Conservation (phyloP, 257 asterid genomes). For the Fraxinus pennsylvanica region DNA sequence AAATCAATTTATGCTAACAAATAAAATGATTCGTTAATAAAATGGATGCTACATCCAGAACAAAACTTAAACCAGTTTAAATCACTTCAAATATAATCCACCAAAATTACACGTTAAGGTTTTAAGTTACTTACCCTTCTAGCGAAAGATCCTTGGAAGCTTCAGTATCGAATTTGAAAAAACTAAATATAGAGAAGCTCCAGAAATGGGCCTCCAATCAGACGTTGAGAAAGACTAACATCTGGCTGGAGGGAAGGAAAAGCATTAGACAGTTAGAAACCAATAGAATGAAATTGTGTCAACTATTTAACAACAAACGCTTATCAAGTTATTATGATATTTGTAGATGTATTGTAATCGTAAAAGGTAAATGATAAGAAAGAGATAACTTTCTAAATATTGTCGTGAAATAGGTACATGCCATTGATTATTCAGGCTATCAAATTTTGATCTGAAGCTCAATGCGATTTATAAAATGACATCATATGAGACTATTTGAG, state of each 20-base stretch:
- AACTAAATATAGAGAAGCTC: background rate
- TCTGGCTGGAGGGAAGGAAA: constrained; percentile 20
- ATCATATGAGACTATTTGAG: background rate
- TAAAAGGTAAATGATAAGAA: background rate
- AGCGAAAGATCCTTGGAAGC: background rate
- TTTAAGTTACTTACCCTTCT: constrained; percentile 2
- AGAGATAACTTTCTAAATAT: background rate
- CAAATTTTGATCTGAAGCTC: background rate
- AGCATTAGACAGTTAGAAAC: background rate
- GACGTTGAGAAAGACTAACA: constrained; percentile 16
- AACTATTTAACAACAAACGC: too few relatives aligned
- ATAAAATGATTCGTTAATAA: background rate
- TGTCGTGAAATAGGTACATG: background rate
- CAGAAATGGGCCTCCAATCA: constrained; percentile 24
- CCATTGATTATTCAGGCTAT: background rate
- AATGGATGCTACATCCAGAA: background rate
- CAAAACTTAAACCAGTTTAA: constrained; percentile 15
- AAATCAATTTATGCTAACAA: background rate
- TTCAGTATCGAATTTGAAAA: background rate
- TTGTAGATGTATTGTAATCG: background rate
- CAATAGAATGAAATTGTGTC: too few relatives aligned
- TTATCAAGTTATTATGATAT: too few relatives aligned
- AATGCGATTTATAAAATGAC: background rate
- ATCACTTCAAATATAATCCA: constrained; percentile 12
- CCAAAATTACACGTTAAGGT: background rate